These are phyloP conservation scores for Erythrobasidium hasegawianum DNA, from an alignment of 1,284 basidiomycete genomes.

Conservation along the genomic window DNA sequence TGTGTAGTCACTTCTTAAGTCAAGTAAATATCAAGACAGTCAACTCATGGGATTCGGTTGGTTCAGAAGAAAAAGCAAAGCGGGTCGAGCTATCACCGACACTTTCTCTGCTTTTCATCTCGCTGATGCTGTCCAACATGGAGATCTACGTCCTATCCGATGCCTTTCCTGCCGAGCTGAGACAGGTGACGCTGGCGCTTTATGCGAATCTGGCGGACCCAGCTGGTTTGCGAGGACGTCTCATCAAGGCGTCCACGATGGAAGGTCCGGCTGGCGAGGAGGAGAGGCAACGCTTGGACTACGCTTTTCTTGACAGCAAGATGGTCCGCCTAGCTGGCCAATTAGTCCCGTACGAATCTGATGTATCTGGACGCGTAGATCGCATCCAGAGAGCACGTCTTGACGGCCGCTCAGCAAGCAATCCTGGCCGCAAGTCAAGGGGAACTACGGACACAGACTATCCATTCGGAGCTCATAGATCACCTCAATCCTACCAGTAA, in stretches of 20 bases:
- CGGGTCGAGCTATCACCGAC: too few relatives aligned
- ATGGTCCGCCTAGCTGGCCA: conserved; percentile 51
- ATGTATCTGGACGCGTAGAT: conserved; percentile 54
- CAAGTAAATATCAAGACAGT: too few relatives aligned
- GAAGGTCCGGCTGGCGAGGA: conserved; percentile 61
- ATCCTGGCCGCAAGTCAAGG: conserved; percentile 63
- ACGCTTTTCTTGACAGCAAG: conserved; percentile 77
- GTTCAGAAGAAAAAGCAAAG: too few relatives aligned
- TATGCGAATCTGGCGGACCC: conserved; percentile 67
- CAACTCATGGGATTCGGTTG: too few relatives aligned
- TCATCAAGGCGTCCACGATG: conserved; percentile 62
- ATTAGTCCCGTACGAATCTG: neutral
- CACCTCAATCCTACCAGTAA: conserved; percentile 78
- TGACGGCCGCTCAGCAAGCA: conserved; percentile 75
- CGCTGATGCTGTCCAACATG: neutral
- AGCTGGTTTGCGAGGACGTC: conserved; percentile 59
- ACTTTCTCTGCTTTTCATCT: too few relatives aligned
- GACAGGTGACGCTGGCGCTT: conserved; percentile 55
- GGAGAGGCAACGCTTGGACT: conserved; percentile 71
- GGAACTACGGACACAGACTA: conserved; percentile 65
- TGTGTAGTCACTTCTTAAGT: neutral
- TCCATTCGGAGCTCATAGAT: conserved; percentile 83
- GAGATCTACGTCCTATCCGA: conserved; percentile 13
- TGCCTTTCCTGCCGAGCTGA: conserved; percentile 21
- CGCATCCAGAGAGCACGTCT: conserved; percentile 67